Evolutionary conservation across 345 rosid genomes (phyloP).

Genomic region (Dovyalis caffra): DNA sequence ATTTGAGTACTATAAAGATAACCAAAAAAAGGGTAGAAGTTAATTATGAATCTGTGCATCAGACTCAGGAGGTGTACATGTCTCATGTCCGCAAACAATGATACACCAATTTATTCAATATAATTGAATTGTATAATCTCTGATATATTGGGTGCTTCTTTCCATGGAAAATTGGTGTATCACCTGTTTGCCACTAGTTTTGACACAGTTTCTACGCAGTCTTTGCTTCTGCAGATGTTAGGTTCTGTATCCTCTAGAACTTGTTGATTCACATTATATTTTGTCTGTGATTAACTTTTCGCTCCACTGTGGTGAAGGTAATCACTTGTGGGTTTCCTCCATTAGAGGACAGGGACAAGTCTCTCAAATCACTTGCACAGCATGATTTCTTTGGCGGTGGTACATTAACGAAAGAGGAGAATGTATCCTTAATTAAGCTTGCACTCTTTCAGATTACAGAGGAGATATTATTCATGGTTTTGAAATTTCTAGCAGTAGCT

Average conservation of each 20-base stretch:
- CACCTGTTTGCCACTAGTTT: not conserved
- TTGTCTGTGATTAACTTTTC: not conserved
- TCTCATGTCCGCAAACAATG: not conserved
- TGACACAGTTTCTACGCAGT: not conserved
- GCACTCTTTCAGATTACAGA: conserved; percentile 4
- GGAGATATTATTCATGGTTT: conserved; percentile 2
- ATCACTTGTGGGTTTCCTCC: conserved; percentile 94
- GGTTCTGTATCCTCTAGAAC: too few relatives aligned
- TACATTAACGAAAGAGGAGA: conserved; percentile 66
- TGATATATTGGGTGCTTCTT: not conserved
- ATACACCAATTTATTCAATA: not conserved
- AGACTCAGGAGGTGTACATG: not conserved
- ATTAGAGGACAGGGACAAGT: conserved; percentile 74
- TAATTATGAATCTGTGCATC: not conserved
- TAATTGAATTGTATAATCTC: not conserved
- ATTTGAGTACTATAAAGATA: not conserved
- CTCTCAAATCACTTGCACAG: conserved; percentile 61
- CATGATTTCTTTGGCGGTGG: conserved; percentile 90
- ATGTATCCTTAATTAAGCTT: conserved; percentile 47
- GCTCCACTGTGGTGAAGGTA: conserved; percentile 44
- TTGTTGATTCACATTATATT: not conserved
- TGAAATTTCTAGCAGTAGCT: conserved; percentile 1
- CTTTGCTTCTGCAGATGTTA: too few relatives aligned
- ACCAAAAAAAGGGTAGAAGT: not conserved
- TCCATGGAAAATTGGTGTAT: not conserved